phyloP scores from a whole-genome alignment of 139 green algal genomes.

The Chlorella sorokiniana region DNA sequence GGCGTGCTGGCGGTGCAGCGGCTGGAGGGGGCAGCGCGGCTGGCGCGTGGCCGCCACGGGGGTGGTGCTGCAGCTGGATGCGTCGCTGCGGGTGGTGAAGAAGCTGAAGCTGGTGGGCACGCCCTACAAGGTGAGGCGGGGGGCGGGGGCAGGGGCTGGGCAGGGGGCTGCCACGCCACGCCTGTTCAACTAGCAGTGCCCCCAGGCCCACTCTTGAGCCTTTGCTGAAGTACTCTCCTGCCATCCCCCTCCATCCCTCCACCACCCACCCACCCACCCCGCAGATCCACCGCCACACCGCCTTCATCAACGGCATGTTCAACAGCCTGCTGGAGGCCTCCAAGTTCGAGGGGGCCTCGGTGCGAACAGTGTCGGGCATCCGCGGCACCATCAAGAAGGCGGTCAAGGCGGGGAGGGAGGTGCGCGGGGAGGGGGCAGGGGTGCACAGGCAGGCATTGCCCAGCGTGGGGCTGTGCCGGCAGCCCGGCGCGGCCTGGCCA shows the following conservation, averaged over 20 bases:
- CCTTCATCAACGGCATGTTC: slow-evolving; percentile 97
- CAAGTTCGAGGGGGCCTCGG: slow-evolving; percentile 87
- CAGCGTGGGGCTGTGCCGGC: background rate
- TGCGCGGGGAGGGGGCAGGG: background rate
- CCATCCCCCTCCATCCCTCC: background rate
- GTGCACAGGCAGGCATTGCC: background rate
- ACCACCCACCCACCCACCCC: background rate
- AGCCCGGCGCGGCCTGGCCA: too few species aligned
- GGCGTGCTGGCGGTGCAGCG: slow-evolving; percentile 53
- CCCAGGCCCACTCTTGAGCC: background rate
- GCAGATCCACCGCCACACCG: slow-evolving; percentile 84
- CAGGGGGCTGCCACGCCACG: background rate
- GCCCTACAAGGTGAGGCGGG: slow-evolving; percentile 69
- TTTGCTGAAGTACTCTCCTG: too few species aligned
- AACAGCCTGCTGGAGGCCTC: slow-evolving; percentile 80
- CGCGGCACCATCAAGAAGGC: slow-evolving; percentile 97
- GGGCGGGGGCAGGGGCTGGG: background rate
- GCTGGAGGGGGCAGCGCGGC: slow-evolving; percentile 31
- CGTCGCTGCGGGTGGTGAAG: slow-evolving; percentile 82
- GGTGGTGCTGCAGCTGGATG: slow-evolving; percentile 90
- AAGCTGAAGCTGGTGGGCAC: slow-evolving; percentile 97
- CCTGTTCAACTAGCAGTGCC: too few species aligned
- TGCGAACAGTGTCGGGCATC: slow-evolving; percentile 94
- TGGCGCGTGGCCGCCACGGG: slow-evolving; percentile 95
- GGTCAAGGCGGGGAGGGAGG: slow-evolving; percentile 39